phyloP scores from a whole-genome alignment of 2,329 filamentous ascomycete species.

The Cordyceps cateniannulata region DNA sequence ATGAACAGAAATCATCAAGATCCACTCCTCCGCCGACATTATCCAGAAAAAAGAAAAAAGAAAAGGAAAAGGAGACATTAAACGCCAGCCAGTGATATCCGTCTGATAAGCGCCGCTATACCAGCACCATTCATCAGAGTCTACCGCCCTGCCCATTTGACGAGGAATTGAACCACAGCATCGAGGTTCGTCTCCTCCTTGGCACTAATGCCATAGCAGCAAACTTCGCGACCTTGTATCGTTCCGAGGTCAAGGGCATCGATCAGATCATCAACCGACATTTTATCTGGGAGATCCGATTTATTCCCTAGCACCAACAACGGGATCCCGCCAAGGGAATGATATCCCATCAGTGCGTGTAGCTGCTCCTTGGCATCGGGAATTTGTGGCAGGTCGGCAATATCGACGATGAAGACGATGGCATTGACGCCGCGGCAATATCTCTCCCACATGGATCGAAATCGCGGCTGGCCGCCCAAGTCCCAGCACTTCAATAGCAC shows the following conservation, averaged over 20 bases:
- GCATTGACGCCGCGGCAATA: slow-evolving; percentile 97
- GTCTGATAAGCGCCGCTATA: neutral
- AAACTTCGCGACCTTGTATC: slow-evolving; percentile 88
- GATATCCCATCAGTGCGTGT: slow-evolving; percentile 79
- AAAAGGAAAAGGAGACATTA: neutral
- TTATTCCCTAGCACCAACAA: slow-evolving; percentile 95
- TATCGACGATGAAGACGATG: slow-evolving; percentile 97
- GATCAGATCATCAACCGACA: slow-evolving; percentile 92
- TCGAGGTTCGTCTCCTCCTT: slow-evolving; percentile 99
- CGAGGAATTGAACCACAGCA: slow-evolving; percentile 92
- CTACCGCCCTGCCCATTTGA: slow-evolving; percentile 74
- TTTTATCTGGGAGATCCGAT: slow-evolving; percentile 84
- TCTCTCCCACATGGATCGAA: slow-evolving; percentile 98
- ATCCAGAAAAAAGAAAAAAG: slow-evolving; percentile 5
- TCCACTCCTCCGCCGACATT: slow-evolving; percentile 1
- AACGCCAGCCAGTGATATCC: neutral
- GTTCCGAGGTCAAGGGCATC: slow-evolving; percentile 84
- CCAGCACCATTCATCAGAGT: neutral
- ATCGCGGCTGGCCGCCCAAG: slow-evolving; percentile 91
- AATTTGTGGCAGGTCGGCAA: slow-evolving; percentile 75
- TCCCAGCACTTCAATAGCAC: slow-evolving; percentile 99
- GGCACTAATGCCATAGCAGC: slow-evolving; percentile 96
- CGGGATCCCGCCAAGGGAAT: slow-evolving; percentile 80
- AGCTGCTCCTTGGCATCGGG: slow-evolving; percentile 87
- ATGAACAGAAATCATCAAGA: slow-evolving; percentile 6